Percentiles rank a stretch among this genome's conserved stretches.
phyloP scores from a whole-genome alignment of 352 stramenopile genomes.

The Globisporangium recalcitrans region DNA sequence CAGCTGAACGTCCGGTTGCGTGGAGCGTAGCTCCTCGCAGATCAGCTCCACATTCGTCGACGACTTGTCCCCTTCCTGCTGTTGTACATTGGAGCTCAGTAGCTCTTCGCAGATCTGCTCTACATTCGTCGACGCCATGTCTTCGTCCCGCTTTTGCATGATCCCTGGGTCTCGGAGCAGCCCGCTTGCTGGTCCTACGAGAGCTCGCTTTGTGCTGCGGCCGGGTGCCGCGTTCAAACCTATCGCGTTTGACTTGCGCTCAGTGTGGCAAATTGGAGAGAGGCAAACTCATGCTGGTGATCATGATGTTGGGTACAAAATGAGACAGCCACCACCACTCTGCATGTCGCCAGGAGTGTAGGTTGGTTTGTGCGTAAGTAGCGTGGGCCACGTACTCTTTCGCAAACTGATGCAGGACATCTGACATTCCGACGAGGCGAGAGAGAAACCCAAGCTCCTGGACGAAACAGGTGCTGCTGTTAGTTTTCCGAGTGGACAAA shows the following conservation, averaged over 20 bases:
- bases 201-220: neutral
- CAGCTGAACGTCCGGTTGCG: neutral
- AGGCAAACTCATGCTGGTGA: neutral
- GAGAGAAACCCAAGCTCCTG: no score
- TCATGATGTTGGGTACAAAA: neutral
- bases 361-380: neutral
- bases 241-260: neutral
- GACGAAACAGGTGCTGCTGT: no score
- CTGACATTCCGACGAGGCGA: no score
- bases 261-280: neutral
- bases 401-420: neutral
- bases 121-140: neutral
- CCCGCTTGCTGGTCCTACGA: no score
- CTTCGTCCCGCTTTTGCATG: neutral
- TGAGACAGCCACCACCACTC: neutral
- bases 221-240: neutral
- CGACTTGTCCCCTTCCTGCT: no score
- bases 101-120: neutral
- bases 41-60: neutral
- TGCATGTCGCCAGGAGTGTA: neutral
- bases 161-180: no score
- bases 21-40: neutral
- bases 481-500: no score
- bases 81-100: no score
- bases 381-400: neutral